These are phyloP conservation scores for Suaeda aralocaspica DNA, from an alignment of 148 eudicot genomes.

Conservation along the genomic window DNA sequence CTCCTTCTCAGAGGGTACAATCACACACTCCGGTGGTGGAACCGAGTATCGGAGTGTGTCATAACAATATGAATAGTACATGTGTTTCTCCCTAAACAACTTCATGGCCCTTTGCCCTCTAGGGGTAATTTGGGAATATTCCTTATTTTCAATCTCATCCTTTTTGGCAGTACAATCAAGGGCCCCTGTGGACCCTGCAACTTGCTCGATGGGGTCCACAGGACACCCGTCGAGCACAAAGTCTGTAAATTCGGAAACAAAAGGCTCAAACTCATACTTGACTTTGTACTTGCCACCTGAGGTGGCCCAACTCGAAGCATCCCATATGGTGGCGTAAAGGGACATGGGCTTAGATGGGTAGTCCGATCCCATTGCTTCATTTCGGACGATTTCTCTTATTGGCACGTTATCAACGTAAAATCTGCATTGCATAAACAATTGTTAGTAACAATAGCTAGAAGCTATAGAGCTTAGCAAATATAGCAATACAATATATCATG, in stretches of 20 bases:
- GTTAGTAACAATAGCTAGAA: too few species aligned
- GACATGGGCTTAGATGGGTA: constrained; percentile 98
- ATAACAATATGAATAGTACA: constrained; percentile 85
- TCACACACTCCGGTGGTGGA: constrained; percentile 74
- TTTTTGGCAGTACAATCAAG: constrained; percentile 38
- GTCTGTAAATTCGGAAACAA: constrained; percentile 74
- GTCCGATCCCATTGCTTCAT: constrained; percentile 64
- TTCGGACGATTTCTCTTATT: constrained; percentile 59
- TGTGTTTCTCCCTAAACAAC: constrained; percentile 61
- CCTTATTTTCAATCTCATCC: constrained; percentile 31
- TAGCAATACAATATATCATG: too few species aligned
- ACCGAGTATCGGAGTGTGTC: constrained; percentile 51
- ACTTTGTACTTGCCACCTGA: constrained; percentile 63
- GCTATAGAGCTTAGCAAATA: too few species aligned
- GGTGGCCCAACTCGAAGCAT: constrained; percentile 94
- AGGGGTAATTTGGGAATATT: constrained; percentile 47
- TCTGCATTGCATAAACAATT: constrained; percentile 35
- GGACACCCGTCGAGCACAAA: constrained; percentile 74
- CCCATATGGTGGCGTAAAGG: constrained; percentile 95
- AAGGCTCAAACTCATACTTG: constrained; percentile 73
- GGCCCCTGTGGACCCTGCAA: constrained; percentile 30
- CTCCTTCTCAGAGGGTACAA: constrained; percentile 47
- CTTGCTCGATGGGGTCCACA: constrained; percentile 62
- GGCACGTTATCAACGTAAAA: constrained; percentile 90
- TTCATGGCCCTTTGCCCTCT: constrained; percentile 51